Base-by-base conservation (phyloP, 495 filamentous ascomycete species). In the Echria macrotheca region DNA sequence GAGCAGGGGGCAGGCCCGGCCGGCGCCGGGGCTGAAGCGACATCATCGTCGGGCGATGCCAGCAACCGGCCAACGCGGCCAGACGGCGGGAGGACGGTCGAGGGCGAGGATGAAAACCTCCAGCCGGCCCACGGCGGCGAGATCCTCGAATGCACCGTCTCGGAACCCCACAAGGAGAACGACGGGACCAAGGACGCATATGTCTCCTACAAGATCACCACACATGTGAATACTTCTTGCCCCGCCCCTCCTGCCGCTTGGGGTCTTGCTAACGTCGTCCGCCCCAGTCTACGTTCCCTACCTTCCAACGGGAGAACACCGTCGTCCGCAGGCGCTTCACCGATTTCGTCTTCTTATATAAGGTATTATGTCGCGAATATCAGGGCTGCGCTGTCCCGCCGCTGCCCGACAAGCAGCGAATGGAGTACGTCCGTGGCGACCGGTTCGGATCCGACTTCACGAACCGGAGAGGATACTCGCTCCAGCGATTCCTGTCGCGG, bases 111-210 rank as follows among this genome's bases (percentile, higher is more conserved):
- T 24, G 50, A 57, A 32, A 47, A 63, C 31, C 62, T 55, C 37
- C 82, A 85, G 56, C 71, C 82, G 44, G 80, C 78, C 48, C 86
- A 85, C 52, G 86, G 82, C 47, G 83, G 86, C 44, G 91, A 90
- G 43, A 77, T 79, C 21, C 77, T 98, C 35, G 87, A 96, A 57
- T 95, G 89, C 62, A 81, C 65, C 25, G 91, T 98, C 19, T 78
- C 80, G 37, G 75, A 81, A 33, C 90, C 93, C 14, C 75, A 88
- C 57, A 96, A 96, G 63, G 93, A 96, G 69, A 88, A 87, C 56
- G 89, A 96, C 59, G 91, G 94, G n/a, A 94, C 90, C 43, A 96
- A 96, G 68, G 91, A 97, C 70, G 85, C 88, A 41, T 98, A 91
- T 72, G 84, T 97, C 41, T 96, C 91, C 6, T 98, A 97, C 69